Evolutionary conservation across 805 yeast species (phyloP).

Genomic region (Barnettozyma californica): DNA sequence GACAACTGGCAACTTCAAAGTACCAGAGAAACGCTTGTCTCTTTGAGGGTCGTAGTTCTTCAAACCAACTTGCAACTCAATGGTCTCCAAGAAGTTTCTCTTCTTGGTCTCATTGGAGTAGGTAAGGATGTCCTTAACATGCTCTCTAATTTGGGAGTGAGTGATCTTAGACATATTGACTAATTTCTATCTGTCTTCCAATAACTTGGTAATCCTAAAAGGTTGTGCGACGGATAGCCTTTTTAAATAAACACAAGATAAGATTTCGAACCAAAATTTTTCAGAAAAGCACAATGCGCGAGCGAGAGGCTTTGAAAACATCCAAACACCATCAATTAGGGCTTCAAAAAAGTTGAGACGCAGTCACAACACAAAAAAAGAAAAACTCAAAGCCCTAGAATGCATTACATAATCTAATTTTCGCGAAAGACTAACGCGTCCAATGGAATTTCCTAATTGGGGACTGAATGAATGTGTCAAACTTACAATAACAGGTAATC

Average conservation of each 20-base stretch:
- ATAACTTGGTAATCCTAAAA: constrained; percentile 46
- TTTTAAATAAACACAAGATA: not conserved
- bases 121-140: constrained; percentile 88
- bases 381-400: not conserved
- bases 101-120: constrained; percentile 93
- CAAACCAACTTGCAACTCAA: constrained; percentile 98
- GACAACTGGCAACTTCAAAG: constrained; percentile 95
- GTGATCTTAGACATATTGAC: constrained; percentile 78
- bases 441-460: not conserved
- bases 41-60: constrained; percentile 99
- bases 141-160: constrained; percentile 90
- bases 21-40: constrained; percentile 99
- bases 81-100: constrained; percentile 99
- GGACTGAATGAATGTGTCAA: not conserved
- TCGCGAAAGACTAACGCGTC: not conserved
- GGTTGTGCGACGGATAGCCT: constrained; percentile 42
- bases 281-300: not conserved
- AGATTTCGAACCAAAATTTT: constrained; percentile 3
- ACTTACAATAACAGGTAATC: no score
- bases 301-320: constrained; percentile 1
- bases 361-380: constrained; percentile 11
- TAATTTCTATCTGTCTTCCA: constrained; percentile 65
- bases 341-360: not conserved
- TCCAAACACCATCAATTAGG: constrained; percentile 4
- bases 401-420: not conserved